Base-by-base conservation (phyloP, 352 stramenopile genomes). In the Peronospora belbahrii region DNA sequence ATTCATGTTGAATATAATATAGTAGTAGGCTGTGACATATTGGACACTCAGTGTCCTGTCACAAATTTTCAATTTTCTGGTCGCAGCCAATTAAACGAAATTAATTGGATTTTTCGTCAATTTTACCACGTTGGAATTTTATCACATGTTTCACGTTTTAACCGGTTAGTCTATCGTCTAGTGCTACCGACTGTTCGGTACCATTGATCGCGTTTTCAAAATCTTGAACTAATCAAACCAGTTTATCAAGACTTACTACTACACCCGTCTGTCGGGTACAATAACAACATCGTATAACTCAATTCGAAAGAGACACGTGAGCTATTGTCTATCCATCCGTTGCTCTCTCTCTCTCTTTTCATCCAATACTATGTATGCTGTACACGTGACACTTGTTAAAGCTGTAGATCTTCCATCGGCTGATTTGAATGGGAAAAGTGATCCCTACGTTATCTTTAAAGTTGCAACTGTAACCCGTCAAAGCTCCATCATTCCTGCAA, bases 341-440 rank as follows among this genome's bases (percentile, higher is more conserved):
- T 37, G 28, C 18, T 25, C 19, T 27, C 39, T 35, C 24, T 19
- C 10, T 24, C 17, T 14, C 20, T 2, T 2, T 30, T 25, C 39
- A 14, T 6, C 15, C 14, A 3, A 17, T 28, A 11, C 47, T 57
- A 79, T 83, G 63, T 70, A 73, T 54, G 56, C 70, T 17, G 73
- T 89, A 10, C 56, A 85, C 59, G 73, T 89, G 54, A 86, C 64
- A 40, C 73, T 89, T 36, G 45, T 74, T 42, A 85, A 84, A 48
- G 75, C 71, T 11, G 67, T 67, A 36, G 76, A 88, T 50, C 59
- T 92, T 22, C 61, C 80, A 8, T 61, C 74, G 9, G 77, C 75
- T 53, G 81, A 92, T 70, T 82, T 79, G 27, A 85, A 83, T 53
- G 78, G 81, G 61, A 92, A 92, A 66, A 88, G 74, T 48, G 81